A percentile compares a stretch with the other conserved stretches of the same genome.
phyloP scores from a whole-genome alignment of 108 stramenopile species.

The Nannochloropsis oceanica region DNA sequence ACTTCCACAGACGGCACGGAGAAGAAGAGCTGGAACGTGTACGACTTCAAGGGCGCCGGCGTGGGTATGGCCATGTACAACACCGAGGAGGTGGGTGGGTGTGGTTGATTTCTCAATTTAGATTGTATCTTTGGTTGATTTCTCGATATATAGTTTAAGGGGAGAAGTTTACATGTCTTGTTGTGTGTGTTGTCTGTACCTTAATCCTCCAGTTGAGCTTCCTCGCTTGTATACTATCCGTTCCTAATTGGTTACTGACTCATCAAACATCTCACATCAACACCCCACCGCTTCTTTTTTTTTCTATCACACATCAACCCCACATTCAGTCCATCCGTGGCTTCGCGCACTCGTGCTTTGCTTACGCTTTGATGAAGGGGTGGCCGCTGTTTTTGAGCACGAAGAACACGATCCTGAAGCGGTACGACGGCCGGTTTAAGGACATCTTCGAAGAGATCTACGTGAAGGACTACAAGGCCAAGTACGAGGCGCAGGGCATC shows the following conservation, averaged over 20 bases:
- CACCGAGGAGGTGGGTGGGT: constrained; percentile 25
- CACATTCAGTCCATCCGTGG: constrained; percentile 29
- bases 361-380: constrained; percentile 31
- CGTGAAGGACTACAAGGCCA: constrained; percentile 38
- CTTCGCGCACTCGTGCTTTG: constrained; percentile 35
- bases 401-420: constrained; percentile 44
- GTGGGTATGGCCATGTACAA: constrained; percentile 43
- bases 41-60: constrained; percentile 32
- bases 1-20: constrained; percentile 30
- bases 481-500: constrained; percentile 31
- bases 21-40: constrained; percentile 9
- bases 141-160: no score
- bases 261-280: no score
- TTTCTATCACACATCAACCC: neutral
- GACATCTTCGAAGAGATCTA: constrained; percentile 44
- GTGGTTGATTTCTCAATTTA: no score
- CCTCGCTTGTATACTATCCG: no score
- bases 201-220: no score
- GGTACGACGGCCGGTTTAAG: constrained; percentile 24
- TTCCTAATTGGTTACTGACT: no score
- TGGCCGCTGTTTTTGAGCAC: constrained; percentile 39
- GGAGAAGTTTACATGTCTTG: no score
- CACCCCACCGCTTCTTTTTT: neutral
- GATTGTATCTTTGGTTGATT: no score
- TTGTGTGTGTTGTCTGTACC: no score